phyloP scores from a whole-genome alignment of 1,139 yeast genomes.

The Saccharomyces hybrid region DNA sequence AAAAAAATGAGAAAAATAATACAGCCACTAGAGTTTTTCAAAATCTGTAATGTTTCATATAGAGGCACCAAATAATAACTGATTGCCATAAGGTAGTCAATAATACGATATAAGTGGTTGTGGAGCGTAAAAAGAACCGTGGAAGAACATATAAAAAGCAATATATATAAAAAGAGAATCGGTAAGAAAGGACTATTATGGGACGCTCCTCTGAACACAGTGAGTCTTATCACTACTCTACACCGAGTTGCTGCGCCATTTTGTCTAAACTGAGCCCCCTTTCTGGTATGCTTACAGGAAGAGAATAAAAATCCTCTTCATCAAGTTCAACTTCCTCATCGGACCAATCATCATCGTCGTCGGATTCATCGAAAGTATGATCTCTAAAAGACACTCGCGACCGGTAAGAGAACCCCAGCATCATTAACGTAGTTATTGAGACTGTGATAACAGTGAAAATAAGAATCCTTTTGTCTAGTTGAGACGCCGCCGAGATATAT shows the following conservation, averaged over 20 bases:
- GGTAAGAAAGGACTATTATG: neutral
- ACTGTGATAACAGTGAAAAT: conserved; percentile 8
- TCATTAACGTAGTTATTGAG: conserved; percentile 6
- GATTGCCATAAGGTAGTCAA: neutral
- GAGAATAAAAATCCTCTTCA: conserved; percentile 3
- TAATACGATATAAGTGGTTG: neutral
- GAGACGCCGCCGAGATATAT: conserved; percentile 9
- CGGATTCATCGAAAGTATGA: neutral
- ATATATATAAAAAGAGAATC: neutral
- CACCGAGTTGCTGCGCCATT: conserved; percentile 3
- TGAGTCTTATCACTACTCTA: neutral
- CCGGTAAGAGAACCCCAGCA: conserved; percentile 8
- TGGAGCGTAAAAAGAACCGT: neutral
- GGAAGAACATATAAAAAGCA: neutral
- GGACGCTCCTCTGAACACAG: too few species aligned
- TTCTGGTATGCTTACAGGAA: conserved; percentile 4
- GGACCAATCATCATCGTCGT: conserved; percentile 4
- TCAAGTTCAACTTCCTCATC: conserved; percentile 6
- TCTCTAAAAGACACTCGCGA: neutral
- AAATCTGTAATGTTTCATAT: neutral
- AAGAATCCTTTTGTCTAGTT: conserved; percentile 7
- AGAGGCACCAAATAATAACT: too few species aligned
- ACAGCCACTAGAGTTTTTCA: neutral
- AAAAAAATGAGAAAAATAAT: too few species aligned
- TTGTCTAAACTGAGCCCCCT: conserved; percentile 2